Conservation (phyloP, 805 yeast species). For the Lachancea meyersii region DNA sequence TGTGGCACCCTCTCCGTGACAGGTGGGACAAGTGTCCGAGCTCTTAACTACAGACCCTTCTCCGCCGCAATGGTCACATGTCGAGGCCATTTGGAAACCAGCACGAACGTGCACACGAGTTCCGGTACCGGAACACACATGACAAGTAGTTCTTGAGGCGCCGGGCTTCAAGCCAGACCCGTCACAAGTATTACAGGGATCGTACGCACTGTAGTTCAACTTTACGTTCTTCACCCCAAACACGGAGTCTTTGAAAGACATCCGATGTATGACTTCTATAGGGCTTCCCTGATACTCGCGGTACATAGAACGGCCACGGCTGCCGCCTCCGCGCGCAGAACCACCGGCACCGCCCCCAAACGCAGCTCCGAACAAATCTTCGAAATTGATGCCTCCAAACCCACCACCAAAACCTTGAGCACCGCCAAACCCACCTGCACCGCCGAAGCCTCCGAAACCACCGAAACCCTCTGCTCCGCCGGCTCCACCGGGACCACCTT, state of each 20-base stretch:
- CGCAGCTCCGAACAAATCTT: slow-evolving; percentile 57
- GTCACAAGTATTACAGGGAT: slow-evolving; percentile 69
- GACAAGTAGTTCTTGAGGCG: slow-evolving; percentile 65
- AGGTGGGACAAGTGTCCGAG: slow-evolving; percentile 63
- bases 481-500: slow-evolving; percentile 45
- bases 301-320: slow-evolving; percentile 33
- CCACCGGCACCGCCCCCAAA: slow-evolving; percentile 38
- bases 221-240: slow-evolving; percentile 63
- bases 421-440: slow-evolving; percentile 42
- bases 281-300: slow-evolving; percentile 87
- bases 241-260: slow-evolving; percentile 80
- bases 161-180: slow-evolving; percentile 84
- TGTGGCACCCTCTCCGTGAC: slow-evolving; percentile 87
- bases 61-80: slow-evolving; percentile 85
- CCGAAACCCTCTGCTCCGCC: slow-evolving; percentile 35
- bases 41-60: slow-evolving; percentile 71
- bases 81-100: slow-evolving; percentile 94
- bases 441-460: slow-evolving; percentile 37
- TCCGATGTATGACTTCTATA: slow-evolving; percentile 67
- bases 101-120: slow-evolving; percentile 79
- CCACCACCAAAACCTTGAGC: slow-evolving; percentile 23
- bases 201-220: slow-evolving; percentile 67
- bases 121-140: slow-evolving; percentile 90
- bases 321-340: slow-evolving; percentile 30
- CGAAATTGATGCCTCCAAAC: slow-evolving; percentile 47